Conservation (phyloP, 2,329 filamentous ascomycete species). For the Fusarium piperis region DNA sequence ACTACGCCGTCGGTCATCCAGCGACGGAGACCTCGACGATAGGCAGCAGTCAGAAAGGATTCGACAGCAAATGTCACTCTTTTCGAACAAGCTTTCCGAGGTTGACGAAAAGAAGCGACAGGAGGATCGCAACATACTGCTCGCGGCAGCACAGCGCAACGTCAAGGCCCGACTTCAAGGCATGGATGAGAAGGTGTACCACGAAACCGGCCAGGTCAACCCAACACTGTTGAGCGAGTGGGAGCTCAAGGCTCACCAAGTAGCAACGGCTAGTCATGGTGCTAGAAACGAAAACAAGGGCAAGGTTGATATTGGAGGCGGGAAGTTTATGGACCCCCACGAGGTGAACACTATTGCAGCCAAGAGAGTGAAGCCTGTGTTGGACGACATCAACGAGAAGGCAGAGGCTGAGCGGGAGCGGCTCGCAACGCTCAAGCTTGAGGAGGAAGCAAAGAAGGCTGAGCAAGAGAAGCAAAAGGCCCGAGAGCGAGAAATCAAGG, state of each 20-base stretch:
- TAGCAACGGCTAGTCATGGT: constrained; percentile 73
- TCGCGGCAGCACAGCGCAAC: constrained; percentile 84
- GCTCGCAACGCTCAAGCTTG: constrained; percentile 71
- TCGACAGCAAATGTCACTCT: constrained; percentile 80
- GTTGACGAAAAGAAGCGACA: constrained; percentile 79
- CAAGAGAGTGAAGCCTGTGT: constrained; percentile 79
- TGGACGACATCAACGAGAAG: constrained; percentile 85
- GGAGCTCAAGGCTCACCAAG: constrained; percentile 79
- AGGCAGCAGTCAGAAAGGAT: constrained; percentile 77
- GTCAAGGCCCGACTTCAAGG: constrained; percentile 81
- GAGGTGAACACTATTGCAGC: constrained; percentile 84
- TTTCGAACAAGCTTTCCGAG: constrained; percentile 73
- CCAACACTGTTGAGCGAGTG: constrained; percentile 77
- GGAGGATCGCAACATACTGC: constrained; percentile 77
- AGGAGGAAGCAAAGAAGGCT: constrained; percentile 66
- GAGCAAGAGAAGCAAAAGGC: constrained; percentile 58
- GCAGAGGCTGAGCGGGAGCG: constrained; percentile 77
- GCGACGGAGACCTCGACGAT: constrained; percentile 73
- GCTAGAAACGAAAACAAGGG: constrained; percentile 63
- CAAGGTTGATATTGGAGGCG: constrained; percentile 78
- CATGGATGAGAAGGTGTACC: constrained; percentile 84
- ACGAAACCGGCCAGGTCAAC: constrained; percentile 78
- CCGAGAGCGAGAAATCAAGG: constrained; percentile 63
- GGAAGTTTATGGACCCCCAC: constrained; percentile 79
- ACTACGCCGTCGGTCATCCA: constrained; percentile 71